Evolutionary conservation across 805 yeast genomes (phyloP), one percentile per base, ranked within the genome.

Genomic region (Tetrapisispora arboricola): DNA sequence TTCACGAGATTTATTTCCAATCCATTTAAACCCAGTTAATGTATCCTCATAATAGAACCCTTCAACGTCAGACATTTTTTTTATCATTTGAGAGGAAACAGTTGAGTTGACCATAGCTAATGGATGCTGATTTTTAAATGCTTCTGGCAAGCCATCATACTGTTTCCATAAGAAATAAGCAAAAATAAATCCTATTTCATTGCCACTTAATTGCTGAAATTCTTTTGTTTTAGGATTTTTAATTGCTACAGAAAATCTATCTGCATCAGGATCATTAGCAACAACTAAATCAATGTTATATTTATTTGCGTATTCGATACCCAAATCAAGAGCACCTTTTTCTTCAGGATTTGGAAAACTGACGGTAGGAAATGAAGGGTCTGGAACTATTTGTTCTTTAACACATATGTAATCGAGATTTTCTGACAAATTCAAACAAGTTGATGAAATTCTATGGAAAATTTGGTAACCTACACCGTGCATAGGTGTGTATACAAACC

Each of bases 251-350:
- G 92, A 80, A 55, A 90, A 90, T 44, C 98, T 68, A 59, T 90
- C 98, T 0, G 97, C 98, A 61, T 90, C 98, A 0, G 98, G 98
- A 55, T 90, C 98, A 59, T 82, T 90, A 1, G 96, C 95, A 2
- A 90, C 52, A 2, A 90, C 90, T 24, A 86, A 57, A 2, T 64
- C 56, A 19, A 72, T 59, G 0, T 68, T 68, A 2, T 62, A 57
- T 1, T 47, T 40, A 6, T 52, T 50, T 0, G 95, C 96, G 3
- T 62, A 57, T 9, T 55, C 39, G 16, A 79, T 78, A 0, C 95
- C 90, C 39, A 80, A 55, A 48, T 77, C 81, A 41, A 92, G 66
- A 0, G 97, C 97, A 3, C 96, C 96, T 47, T 78, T 75, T 54
- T 90, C 98, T 60, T 90, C 98, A 0, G 98, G 98, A 54, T 90